Evolutionary conservation across 2,329 filamentous ascomycete genomes (phyloP).

Genomic region (Cordyceps militaris): DNA sequence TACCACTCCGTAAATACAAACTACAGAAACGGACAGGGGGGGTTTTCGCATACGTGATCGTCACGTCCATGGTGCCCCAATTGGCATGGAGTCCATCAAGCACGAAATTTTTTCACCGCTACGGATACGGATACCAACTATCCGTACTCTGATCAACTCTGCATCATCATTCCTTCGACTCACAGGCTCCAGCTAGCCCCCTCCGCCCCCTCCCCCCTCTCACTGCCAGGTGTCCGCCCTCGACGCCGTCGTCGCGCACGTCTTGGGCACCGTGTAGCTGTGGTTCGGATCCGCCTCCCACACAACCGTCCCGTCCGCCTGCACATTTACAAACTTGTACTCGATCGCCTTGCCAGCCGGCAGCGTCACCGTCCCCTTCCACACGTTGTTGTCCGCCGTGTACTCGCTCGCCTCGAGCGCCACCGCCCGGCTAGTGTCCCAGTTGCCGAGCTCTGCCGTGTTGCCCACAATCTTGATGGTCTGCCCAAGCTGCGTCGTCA

Average conservation of each 20-base stretch:
- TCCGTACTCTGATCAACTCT: background rate
- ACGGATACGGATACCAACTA: no score
- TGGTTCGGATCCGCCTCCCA: constrained; percentile 60
- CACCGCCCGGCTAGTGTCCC: constrained; percentile 49
- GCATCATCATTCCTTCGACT: background rate
- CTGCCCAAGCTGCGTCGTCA: constrained; percentile 53
- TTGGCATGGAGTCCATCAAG: no score
- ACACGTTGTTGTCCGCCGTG: constrained; percentile 51
- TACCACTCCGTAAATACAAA: no score
- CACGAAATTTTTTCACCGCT: background rate
- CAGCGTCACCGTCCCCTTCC: constrained; percentile 51
- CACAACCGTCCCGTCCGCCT: constrained; percentile 42
- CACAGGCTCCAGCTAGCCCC: background rate
- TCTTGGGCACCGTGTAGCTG: constrained; percentile 25
- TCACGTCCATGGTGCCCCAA: no score
- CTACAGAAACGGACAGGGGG: no score
- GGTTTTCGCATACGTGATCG: no score
- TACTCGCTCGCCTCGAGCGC: constrained; percentile 53
- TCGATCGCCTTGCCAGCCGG: constrained; percentile 48
- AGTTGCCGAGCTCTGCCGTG: constrained; percentile 51
- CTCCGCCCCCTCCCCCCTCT: background rate
- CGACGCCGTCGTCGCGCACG: constrained; percentile 23
- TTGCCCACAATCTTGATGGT: constrained; percentile 60
- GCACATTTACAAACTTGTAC: constrained; percentile 64
- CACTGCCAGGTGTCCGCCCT: constrained; percentile 26